Evolutionary conservation across 306 rosid species (phyloP).

Genomic region (Sicyos edulis): DNA sequence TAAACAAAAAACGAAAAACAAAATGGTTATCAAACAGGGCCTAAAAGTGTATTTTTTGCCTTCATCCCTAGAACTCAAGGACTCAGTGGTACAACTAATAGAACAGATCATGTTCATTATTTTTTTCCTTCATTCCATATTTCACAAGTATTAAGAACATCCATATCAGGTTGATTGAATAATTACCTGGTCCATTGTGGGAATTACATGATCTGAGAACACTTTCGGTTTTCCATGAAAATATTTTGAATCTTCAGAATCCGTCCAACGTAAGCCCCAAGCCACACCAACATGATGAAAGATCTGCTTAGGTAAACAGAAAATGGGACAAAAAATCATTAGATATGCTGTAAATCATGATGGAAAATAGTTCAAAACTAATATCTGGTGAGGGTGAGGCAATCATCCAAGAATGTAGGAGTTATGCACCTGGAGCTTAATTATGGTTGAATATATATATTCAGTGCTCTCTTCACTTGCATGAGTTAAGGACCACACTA

Average conservation of each 20-base stretch:
- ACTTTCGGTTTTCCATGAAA: constrained; percentile 34
- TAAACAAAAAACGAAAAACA: too few relatives aligned
- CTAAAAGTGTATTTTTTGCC: not conserved
- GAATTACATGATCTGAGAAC: constrained; percentile 53
- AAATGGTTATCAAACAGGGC: too few relatives aligned
- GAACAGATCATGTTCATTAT: too few relatives aligned
- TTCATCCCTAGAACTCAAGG: too few relatives aligned
- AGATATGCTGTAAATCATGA: too few relatives aligned
- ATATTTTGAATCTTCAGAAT: constrained; percentile 30
- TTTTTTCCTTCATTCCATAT: not conserved
- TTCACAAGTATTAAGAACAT: not conserved
- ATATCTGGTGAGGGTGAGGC: too few relatives aligned
- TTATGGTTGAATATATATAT: constrained; percentile 61
- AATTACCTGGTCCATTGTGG: constrained; percentile 63
- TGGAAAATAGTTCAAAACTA: too few relatives aligned
- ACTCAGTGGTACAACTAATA: too few relatives aligned
- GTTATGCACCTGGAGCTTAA: constrained; percentile 69
- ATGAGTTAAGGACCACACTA: constrained; percentile 72
- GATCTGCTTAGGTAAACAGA: constrained; percentile 43
- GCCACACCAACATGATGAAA: constrained; percentile 82
- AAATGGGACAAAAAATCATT: not conserved
- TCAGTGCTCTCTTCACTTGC: constrained; percentile 94
- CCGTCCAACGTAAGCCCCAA: constrained; percentile 82
- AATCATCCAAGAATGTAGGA: not conserved
- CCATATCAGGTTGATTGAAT: not conserved